Conservation (phyloP, 2,329 filamentous ascomycete genomes). For the Xylaria sp. region DNA sequence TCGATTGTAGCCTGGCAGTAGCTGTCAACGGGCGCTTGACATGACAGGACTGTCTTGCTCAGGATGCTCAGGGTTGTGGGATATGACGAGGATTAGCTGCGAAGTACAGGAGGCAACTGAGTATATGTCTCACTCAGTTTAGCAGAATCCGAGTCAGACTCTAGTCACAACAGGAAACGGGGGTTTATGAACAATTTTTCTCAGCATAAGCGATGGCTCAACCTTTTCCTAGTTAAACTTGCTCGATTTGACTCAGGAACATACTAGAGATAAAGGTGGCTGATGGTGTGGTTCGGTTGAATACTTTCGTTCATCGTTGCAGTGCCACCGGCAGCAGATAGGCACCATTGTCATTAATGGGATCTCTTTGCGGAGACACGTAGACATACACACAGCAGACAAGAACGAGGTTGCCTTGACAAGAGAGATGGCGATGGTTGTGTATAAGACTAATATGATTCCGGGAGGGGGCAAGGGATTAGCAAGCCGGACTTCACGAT, state of each 20-base stretch:
- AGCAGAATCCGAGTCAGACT: neutral
- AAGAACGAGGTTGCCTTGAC: neutral
- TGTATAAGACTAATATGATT: slow-evolving; percentile 28
- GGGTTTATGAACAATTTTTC: neutral
- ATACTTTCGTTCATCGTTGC: slow-evolving; percentile 16
- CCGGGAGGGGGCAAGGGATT: slow-evolving; percentile 21
- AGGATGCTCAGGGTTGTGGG: neutral
- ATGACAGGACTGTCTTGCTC: neutral
- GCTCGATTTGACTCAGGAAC: slow-evolving; percentile 14
- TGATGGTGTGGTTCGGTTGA: slow-evolving; percentile 19
- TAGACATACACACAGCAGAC: slow-evolving; percentile 12
- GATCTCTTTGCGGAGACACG: slow-evolving; percentile 2
- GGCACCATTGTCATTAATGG: neutral
- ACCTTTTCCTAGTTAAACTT: slow-evolving; percentile 13
- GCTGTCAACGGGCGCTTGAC: slow-evolving; percentile 1
- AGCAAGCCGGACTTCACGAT: slow-evolving; percentile 26
- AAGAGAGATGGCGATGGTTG: slow-evolving; percentile 10
- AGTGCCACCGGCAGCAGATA: slow-evolving; percentile 2
- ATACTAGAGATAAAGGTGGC: slow-evolving; percentile 10
- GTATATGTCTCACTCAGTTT: neutral
- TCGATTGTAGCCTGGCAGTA: slow-evolving; percentile 52
- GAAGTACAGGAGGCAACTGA: neutral
- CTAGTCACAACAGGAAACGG: neutral
- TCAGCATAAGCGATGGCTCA: slow-evolving; percentile 1
- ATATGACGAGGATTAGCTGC: neutral